Percentiles rank a stretch among this genome's conserved stretches.
phyloP scores from a whole-genome alignment of 805 yeast species.

The Kuraishia floccosa region DNA sequence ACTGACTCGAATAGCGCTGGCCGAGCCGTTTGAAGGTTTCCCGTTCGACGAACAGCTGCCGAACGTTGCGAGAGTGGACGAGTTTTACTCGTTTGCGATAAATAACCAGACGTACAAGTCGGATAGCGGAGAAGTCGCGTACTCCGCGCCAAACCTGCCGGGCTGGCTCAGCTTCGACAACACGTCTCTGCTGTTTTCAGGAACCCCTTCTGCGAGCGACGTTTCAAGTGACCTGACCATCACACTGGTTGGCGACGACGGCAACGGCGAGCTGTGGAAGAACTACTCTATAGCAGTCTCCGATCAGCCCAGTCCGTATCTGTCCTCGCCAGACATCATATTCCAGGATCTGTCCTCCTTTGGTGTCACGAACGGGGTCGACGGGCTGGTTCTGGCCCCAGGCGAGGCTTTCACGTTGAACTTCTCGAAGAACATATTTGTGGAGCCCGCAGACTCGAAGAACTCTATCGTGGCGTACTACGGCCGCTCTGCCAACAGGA shows the following conservation, averaged over 20 bases:
- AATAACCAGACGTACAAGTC: constrained; percentile 60
- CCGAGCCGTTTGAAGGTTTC: constrained; percentile 51
- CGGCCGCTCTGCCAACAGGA: constrained; percentile 70
- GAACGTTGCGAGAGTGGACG: constrained; percentile 67
- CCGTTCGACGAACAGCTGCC: constrained; percentile 83
- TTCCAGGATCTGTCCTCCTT: constrained; percentile 42
- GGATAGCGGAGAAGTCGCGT: constrained; percentile 31
- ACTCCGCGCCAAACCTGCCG: constrained; percentile 53
- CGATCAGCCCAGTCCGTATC: constrained; percentile 37
- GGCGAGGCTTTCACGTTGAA: constrained; percentile 54
- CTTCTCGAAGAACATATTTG: constrained; percentile 54
- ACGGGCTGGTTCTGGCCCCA: constrained; percentile 65
- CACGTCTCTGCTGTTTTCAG: constrained; percentile 46
- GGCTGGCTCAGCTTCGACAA: constrained; percentile 71
- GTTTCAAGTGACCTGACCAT: constrained; percentile 37
- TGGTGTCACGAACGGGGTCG: constrained; percentile 70
- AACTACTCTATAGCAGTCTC: constrained; percentile 54
- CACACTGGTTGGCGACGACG: constrained; percentile 52
- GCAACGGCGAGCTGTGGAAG: constrained; percentile 35
- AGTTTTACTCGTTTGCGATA: constrained; percentile 51
- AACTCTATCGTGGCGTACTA: constrained; percentile 53
- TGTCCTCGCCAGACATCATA: constrained; percentile 29
- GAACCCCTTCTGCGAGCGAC: constrained; percentile 44
- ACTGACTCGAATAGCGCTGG: constrained; percentile 10
- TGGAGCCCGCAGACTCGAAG: constrained; percentile 26